Conservation (phyloP, 2,329 filamentous ascomycete species). For the Alternaria arbusti region DNA sequence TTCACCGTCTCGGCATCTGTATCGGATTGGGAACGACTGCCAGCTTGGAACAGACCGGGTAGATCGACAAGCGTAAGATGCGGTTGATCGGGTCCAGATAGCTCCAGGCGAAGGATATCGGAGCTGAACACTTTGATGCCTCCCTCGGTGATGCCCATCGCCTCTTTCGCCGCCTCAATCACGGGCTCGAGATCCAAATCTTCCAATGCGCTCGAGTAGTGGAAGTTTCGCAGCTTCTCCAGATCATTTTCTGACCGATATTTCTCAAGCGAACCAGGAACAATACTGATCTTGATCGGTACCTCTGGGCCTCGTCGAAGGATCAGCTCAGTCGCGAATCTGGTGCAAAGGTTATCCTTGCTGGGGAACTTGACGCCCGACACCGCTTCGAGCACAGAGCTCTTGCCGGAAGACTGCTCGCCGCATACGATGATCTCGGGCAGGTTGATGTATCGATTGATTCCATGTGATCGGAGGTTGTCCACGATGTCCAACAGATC, state of each 20-base stretch:
- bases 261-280: slow-evolving; percentile 13
- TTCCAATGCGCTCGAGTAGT: slow-evolving; percentile 1
- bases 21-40: slow-evolving; percentile 36
- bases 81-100: slow-evolving; percentile 26
- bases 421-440: slow-evolving; percentile 46
- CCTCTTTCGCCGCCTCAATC: slow-evolving; percentile 57
- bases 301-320: slow-evolving; percentile 52
- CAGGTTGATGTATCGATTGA: slow-evolving; percentile 38
- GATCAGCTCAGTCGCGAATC: slow-evolving; percentile 67
- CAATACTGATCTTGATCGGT: slow-evolving; percentile 53
- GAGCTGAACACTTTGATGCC: slow-evolving; percentile 23
- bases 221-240: slow-evolving; percentile 11
- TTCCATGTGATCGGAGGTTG: slow-evolving; percentile 53
- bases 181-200: slow-evolving; percentile 14
- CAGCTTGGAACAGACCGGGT: slow-evolving; percentile 48
- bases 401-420: slow-evolving; percentile 35
- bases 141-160: slow-evolving; percentile 52
- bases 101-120: slow-evolving; percentile 34
- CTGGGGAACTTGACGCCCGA: slow-evolving; percentile 65
- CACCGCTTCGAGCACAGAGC: slow-evolving; percentile 37
- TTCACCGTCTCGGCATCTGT: slow-evolving; percentile 43
- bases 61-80: slow-evolving; percentile 45
- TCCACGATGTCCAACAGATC: slow-evolving; percentile 60
- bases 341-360: slow-evolving; percentile 63
- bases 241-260: slow-evolving; percentile 1